Evolutionary conservation across 768 basidiomycete genomes (phyloP), one percentile per base, ranked within the genome.

Genomic region (Pleurotus platypus): DNA sequence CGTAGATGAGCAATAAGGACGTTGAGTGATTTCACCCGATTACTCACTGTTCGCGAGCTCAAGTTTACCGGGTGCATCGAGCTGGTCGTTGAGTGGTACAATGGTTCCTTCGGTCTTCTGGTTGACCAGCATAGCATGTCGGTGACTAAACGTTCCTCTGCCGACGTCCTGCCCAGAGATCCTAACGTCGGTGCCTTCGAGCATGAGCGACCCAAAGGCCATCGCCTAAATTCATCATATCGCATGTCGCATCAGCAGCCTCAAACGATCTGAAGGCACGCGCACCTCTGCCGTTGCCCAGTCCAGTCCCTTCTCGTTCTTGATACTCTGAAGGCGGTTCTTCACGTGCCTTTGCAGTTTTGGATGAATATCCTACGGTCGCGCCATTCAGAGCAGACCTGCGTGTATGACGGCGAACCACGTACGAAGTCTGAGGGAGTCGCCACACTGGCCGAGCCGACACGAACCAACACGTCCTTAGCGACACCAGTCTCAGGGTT

Each of bases 121-220:
- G 66, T 97, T 85, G 1, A 96, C 91, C 16, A 95, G 72, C 92
- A 96, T 94, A 0, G 93, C 93, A 69, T 96, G 94, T 5, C 60
- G 76, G 51, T 92, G 90, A 61, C 89, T 92, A 71, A 94, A 93
- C 9, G 92, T 94, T 2, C 94, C 94, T 39, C 94, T 70, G 0
- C 94, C 94, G 0, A 94, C 92, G 66, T 96, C 94, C 69, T 97
- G 94, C 5, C 94, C 94, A 1, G 92, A 94, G 30, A 97, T 91
- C 13, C 94, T 83, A 7, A 97, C 80, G 65, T 95, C 89, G 60
- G 77, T 84, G 1, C 92, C 92, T 53, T 92, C 88, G 2, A 83
- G 72, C 85, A 96, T 82, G 35, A 96, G 76, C 1, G 91, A 85
- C 0, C 94, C 94, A 63, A 94, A 92, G 0, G 94, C 94, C 69